These are phyloP conservation scores for Nannizzia gypsea DNA, from an alignment of 2,329 filamentous ascomycete genomes.

Conservation along the genomic window DNA sequence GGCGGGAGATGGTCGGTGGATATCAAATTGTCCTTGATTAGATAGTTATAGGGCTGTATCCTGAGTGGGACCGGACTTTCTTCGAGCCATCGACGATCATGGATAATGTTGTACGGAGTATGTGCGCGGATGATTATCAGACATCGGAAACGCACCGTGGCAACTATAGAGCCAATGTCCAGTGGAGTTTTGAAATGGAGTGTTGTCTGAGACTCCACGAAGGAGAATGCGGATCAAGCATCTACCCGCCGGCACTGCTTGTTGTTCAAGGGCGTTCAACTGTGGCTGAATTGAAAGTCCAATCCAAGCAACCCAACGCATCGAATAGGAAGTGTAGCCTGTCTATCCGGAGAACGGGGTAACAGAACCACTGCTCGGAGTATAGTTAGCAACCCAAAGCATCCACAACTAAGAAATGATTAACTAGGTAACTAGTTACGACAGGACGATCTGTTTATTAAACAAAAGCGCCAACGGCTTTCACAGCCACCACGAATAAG, in stretches of 20 bases:
- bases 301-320: neutral
- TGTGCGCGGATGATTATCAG: neutral
- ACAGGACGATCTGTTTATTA: neutral
- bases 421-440: too few relatives aligned
- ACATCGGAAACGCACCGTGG: neutral
- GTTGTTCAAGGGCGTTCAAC: neutral
- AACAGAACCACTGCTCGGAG: too few relatives aligned
- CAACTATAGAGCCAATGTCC: neutral
- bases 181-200: neutral
- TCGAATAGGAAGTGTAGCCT: neutral
- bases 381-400: too few relatives aligned
- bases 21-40: too few relatives aligned
- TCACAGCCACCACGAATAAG: slow-evolving; percentile 1
- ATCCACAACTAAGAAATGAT: too few relatives aligned
- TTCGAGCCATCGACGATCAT: too few relatives aligned
- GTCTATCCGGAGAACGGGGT: neutral
- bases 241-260: neutral
- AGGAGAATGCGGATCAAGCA: neutral
- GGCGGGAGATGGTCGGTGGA: too few relatives aligned
- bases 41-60: too few relatives aligned
- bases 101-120: too few relatives aligned
- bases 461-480: neutral
- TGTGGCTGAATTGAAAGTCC: neutral
- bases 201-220: neutral
- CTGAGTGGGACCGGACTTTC: too few relatives aligned